phyloP scores from a whole-genome alignment of 2,329 filamentous ascomycete species.

The Ceratocystis alfenasii region DNA sequence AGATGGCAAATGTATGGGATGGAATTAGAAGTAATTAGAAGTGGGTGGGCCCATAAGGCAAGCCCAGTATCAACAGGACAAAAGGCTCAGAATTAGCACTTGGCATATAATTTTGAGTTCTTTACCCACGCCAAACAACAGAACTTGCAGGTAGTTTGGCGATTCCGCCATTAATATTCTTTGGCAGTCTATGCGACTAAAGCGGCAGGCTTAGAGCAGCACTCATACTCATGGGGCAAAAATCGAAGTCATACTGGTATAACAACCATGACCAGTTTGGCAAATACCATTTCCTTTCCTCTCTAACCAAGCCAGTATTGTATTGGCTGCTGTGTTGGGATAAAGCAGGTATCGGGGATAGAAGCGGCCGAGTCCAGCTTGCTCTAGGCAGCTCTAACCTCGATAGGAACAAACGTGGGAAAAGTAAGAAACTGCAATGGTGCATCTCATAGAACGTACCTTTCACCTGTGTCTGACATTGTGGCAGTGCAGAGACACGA shows the following conservation, averaged over 20 bases:
- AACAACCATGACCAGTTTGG: too few relatives aligned
- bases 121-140: neutral
- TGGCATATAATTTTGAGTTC: neutral
- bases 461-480: slow-evolving; percentile 32
- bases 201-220: too few relatives aligned
- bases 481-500: slow-evolving; percentile 23
- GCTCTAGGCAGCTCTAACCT: neutral
- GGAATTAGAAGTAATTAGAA: slow-evolving; percentile 2
- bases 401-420: slow-evolving; percentile 6
- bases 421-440: slow-evolving; percentile 1
- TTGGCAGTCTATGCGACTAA: neutral
- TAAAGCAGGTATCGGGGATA: neutral
- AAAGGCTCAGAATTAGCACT: neutral
- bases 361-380: neutral
- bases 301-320: too few relatives aligned
- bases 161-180: neutral
- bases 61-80: neutral
- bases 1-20: neutral
- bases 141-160: neutral
- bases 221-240: too few relatives aligned
- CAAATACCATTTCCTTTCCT: too few relatives aligned
- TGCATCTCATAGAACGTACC: slow-evolving; percentile 26
- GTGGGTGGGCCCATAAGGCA: neutral
- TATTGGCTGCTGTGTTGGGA: too few relatives aligned
- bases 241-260: too few relatives aligned